These are phyloP conservation scores for Fraxinus xanthoxyloides DNA, from an alignment of 305 asterid species.

Conservation along the genomic window DNA sequence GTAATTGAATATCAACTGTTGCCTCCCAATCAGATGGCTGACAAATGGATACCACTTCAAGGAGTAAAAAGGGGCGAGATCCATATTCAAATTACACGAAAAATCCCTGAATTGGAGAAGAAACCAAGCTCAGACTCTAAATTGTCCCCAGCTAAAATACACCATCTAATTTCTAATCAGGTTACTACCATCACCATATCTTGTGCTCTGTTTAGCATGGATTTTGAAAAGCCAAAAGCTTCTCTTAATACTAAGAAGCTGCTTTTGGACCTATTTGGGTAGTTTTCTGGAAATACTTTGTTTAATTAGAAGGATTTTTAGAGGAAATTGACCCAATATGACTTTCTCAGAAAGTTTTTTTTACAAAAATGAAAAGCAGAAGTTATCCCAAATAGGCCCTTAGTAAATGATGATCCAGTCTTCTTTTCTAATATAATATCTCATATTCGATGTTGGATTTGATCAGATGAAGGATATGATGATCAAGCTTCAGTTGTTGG, in stretches of 20 bases:
- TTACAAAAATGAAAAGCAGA: not conserved
- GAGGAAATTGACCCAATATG: not conserved
- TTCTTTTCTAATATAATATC: not conserved
- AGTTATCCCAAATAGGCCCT: not conserved
- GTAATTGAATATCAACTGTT: slow-evolving; percentile 80
- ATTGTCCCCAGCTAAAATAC: slow-evolving; percentile 56
- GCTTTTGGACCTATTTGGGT: not conserved
- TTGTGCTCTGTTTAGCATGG: not conserved
- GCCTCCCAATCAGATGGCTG: slow-evolving; percentile 88
- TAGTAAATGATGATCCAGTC: not conserved
- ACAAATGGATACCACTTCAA: slow-evolving; percentile 97
- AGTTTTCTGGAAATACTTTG: not conserved
- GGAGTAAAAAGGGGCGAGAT: slow-evolving; percentile 88
- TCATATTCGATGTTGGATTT: slow-evolving; percentile 12
- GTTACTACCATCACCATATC: slow-evolving; percentile 31
- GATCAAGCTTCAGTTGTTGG: slow-evolving; percentile 68
- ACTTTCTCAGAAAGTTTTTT: not conserved
- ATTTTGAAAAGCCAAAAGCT: not conserved
- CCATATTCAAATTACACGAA: slow-evolving; percentile 77
- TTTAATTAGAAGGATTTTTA: not conserved
- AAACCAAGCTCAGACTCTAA: slow-evolving; percentile 55
- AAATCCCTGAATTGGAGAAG: slow-evolving; percentile 60
- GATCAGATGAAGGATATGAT: slow-evolving; percentile 74
- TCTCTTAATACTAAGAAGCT: not conserved
- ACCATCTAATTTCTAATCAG: slow-evolving; percentile 61